phyloP scores from a whole-genome alignment of 176 grass and related monocot species.

The Zoysia japonica region DNA sequence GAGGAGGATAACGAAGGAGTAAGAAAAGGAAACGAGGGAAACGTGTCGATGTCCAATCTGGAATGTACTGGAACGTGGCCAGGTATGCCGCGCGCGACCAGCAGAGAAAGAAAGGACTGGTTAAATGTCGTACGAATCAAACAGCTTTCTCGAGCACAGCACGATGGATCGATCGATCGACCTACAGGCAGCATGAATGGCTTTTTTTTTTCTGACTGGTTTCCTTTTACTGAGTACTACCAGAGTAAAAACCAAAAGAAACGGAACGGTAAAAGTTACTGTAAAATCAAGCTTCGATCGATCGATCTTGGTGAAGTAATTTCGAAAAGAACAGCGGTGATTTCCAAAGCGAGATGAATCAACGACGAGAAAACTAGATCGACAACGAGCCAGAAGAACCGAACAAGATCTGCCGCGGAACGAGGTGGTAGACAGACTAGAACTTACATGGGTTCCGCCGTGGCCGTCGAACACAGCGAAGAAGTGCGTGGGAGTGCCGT shows the following conservation, averaged over 20 bases:
- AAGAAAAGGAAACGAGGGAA: neutral
- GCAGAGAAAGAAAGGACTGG: neutral
- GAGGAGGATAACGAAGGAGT: too few relatives aligned
- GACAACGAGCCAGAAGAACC: neutral
- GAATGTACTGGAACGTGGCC: constrained; percentile 34
- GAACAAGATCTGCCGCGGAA: neutral
- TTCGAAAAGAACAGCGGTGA: too few relatives aligned
- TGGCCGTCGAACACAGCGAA: constrained; percentile 96
- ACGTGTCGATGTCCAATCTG: constrained; percentile 18
- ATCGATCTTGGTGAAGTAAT: too few relatives aligned
- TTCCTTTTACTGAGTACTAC: too few relatives aligned
- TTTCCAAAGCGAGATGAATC: too few relatives aligned
- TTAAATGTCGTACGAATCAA: constrained; percentile 5
- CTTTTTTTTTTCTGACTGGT: too few relatives aligned
- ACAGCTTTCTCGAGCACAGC: neutral
- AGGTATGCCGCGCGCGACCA: neutral
- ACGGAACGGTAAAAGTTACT: too few relatives aligned
- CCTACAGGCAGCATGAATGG: too few relatives aligned
- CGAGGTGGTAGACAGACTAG: neutral
- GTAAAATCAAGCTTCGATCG: too few relatives aligned
- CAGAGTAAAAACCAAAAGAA: too few relatives aligned
- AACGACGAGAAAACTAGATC: too few relatives aligned
- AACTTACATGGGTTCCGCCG: constrained; percentile 64
- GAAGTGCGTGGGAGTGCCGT: constrained; percentile 62
- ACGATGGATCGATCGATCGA: too few relatives aligned